Evolutionary conservation across 805 yeast species (phyloP).

Genomic region (Barnettozyma sucrosica): DNA sequence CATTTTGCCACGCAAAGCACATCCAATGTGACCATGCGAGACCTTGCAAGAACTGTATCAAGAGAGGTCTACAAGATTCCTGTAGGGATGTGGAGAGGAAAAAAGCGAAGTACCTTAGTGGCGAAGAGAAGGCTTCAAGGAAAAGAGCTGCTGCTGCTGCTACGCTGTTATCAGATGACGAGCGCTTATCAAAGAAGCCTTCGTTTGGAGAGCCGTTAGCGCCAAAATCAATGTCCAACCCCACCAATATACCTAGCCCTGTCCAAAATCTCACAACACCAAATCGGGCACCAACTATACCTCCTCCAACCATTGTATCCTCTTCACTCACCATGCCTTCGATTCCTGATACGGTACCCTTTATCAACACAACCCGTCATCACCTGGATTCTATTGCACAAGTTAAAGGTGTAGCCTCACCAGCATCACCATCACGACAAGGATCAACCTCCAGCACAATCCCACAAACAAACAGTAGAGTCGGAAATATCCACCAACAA

Average conservation of each 20-base stretch:
- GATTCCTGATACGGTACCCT: background rate
- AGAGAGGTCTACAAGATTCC: conserved; percentile 47
- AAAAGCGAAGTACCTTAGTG: conserved; percentile 31
- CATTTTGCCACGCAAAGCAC: conserved; percentile 67
- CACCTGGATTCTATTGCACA: background rate
- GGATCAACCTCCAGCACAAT: background rate
- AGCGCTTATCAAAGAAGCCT: background rate
- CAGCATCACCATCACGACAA: background rate
- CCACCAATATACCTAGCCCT: background rate
- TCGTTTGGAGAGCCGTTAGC: background rate
- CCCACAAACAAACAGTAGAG: background rate
- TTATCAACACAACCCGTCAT: background rate
- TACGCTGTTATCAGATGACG: background rate
- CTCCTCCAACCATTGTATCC: background rate
- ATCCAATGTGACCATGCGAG: conserved; percentile 62
- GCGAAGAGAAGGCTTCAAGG: conserved; percentile 5
- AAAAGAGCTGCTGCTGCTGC: background rate
- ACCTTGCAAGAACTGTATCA: conserved; percentile 68
- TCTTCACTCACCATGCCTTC: background rate
- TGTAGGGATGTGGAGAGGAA: conserved; percentile 59
- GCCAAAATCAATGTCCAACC: background rate
- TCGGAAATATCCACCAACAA: conserved; percentile 3
- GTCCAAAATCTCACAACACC: background rate
- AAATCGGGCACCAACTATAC: background rate
- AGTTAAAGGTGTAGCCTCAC: background rate